phyloP scores from a whole-genome alignment of 2,329 filamentous ascomycete species.

The Cladosporium colombiae region DNA sequence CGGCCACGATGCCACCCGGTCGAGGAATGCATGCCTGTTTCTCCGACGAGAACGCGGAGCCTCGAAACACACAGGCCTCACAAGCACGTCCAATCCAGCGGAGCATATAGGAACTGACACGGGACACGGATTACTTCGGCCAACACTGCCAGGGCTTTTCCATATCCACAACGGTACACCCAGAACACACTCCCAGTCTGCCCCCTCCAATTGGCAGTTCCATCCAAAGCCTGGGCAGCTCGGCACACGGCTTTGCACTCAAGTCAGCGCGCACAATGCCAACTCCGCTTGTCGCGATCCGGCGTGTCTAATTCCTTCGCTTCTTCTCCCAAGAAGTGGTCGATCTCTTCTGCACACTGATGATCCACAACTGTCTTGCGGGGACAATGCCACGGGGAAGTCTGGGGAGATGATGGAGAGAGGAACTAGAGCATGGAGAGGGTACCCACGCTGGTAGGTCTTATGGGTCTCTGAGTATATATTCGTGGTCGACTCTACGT shows the following conservation, averaged over 20 bases:
- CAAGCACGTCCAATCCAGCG: not conserved
- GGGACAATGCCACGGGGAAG: constrained; percentile 8
- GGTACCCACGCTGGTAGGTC: not conserved
- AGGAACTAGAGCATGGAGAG: constrained; percentile 3
- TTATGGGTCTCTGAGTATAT: not conserved
- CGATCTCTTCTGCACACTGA: not conserved
- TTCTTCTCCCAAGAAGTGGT: not conserved
- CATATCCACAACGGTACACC: not conserved
- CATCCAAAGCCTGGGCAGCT: constrained; percentile 10
- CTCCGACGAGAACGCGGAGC: not conserved
- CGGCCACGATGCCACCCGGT: not conserved
- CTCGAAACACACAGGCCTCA: not conserved
- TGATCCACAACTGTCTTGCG: constrained; percentile 7
- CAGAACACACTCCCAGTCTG: not conserved
- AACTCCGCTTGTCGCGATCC: constrained; percentile 15
- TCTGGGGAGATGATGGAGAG: constrained; percentile 16
- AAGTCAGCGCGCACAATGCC: not conserved
- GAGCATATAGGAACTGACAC: not conserved
- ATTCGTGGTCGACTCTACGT: not conserved
- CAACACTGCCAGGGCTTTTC: constrained; percentile 4
- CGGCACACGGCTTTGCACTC: constrained; percentile 9
- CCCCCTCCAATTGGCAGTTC: not conserved
- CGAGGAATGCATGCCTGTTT: not conserved
- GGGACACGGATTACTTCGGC: not conserved
- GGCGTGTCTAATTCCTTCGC: not conserved